These are phyloP conservation scores for Cordyceps javanica DNA, from an alignment of 2,329 filamentous ascomycete species.

Conservation along the genomic window DNA sequence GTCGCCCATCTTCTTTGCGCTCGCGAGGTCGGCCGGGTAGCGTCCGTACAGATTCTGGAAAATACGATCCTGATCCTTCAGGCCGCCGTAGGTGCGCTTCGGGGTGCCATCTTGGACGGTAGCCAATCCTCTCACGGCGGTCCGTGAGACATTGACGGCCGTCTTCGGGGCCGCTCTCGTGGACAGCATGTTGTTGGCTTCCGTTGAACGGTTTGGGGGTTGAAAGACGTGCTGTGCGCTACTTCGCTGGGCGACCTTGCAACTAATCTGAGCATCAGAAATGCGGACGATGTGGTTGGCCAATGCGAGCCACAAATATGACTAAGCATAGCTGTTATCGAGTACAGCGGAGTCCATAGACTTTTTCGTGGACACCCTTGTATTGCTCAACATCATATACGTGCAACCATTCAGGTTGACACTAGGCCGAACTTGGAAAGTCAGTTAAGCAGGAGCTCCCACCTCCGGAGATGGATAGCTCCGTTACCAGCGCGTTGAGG, in stretches of 20 bases:
- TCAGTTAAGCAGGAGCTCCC: conserved; percentile 1
- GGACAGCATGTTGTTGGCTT: conserved; percentile 37
- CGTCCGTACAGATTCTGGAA: conserved; percentile 98
- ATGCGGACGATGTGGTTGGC: conserved; percentile 35
- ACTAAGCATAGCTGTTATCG: conserved; percentile 27
- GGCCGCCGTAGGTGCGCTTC: conserved; percentile 72
- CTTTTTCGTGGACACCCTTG: background rate
- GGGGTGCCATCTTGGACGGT: conserved; percentile 69
- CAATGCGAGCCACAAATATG: conserved; percentile 26
- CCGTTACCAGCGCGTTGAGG: background rate
- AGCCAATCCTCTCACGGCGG: conserved; percentile 63
- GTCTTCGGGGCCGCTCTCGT: conserved; percentile 35
- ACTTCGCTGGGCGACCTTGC: conserved; percentile 28
- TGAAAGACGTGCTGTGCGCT: conserved; percentile 27
- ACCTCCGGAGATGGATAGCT: conserved; percentile 1
- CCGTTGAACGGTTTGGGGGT: conserved; percentile 25
- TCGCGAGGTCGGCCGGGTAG: conserved; percentile 84
- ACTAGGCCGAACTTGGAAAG: background rate
- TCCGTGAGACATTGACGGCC: conserved; percentile 35
- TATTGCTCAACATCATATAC: background rate
- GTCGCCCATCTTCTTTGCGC: conserved; percentile 95
- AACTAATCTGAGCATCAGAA: conserved; percentile 29
- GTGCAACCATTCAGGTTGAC: background rate
- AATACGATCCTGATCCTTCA: conserved; percentile 96
- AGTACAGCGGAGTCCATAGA: conserved; percentile 16